phyloP scores from a whole-genome alignment of 1,139 yeast genomes.

The Pichia norvegensis region DNA sequence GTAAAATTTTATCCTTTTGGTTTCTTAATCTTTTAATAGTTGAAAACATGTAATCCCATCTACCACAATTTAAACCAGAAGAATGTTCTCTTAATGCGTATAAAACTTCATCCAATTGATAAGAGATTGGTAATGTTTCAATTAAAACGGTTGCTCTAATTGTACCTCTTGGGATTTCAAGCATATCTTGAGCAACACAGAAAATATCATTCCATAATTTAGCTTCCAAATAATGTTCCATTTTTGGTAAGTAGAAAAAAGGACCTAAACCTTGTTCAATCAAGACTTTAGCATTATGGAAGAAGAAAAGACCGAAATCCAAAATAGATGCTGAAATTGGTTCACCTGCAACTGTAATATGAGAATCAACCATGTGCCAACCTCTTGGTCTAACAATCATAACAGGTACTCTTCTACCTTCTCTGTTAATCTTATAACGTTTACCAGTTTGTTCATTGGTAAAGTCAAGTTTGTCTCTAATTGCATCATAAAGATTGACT shows the following conservation, averaged over 20 bases:
- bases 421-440: conserved; percentile 33
- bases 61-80: conserved; percentile 65
- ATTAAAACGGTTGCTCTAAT: conserved; percentile 66
- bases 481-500: conserved; percentile 84
- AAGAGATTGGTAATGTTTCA: conserved; percentile 66
- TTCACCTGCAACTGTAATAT: conserved; percentile 61
- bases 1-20: conserved; percentile 51
- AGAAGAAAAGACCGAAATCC: conserved; percentile 72
- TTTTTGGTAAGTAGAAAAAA: conserved; percentile 67
- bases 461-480: conserved; percentile 57
- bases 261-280: conserved; percentile 62
- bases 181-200: conserved; percentile 59
- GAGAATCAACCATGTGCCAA: conserved; percentile 76
- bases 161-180: conserved; percentile 60
- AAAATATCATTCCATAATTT: conserved; percentile 70
- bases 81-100: conserved; percentile 61
- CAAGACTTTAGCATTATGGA: conserved; percentile 55
- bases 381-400: conserved; percentile 82
- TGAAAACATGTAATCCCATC: conserved; percentile 71
- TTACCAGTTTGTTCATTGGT: conserved; percentile 40
- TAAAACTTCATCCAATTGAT: conserved; percentile 67
- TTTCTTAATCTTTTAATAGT: conserved; percentile 59
- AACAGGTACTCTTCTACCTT: conserved; percentile 56
- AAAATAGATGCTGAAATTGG: conserved; percentile 71
- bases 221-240: conserved; percentile 75